A percentile compares a stretch with the other conserved stretches of the same genome.
These are phyloP conservation scores for Rhodotorula sp. DNA, from an alignment of 1,284 basidiomycete genomes.

Conservation along the genomic window DNA sequence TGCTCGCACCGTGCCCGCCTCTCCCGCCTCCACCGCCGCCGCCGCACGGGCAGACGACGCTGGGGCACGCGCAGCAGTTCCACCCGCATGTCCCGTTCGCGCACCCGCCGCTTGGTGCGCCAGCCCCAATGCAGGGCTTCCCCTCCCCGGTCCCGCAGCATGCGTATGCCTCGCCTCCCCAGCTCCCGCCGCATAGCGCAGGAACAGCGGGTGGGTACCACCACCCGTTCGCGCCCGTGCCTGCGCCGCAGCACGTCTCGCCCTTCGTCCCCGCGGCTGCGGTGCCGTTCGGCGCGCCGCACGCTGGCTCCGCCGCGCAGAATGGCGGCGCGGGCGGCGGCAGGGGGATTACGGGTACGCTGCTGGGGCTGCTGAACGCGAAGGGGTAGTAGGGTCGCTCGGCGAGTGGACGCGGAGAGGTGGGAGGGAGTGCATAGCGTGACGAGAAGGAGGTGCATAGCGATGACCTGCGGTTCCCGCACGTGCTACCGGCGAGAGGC, in stretches of 20 bases:
- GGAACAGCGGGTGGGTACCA: no score
- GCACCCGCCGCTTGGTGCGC: no score
- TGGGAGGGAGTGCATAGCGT: no score
- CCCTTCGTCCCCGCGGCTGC: neutral
- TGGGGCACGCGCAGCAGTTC: no score
- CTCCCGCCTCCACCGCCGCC: neutral
- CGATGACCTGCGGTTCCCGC: no score
- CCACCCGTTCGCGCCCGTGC: no score
- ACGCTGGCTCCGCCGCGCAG: neutral
- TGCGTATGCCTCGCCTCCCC: no score
- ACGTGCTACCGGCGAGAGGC: neutral
- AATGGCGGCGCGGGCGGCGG: neutral
- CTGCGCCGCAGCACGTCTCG: neutral
- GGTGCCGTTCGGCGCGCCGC: no score
- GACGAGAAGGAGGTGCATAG: neutral
- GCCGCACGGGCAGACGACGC: no score
- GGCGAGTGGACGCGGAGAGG: no score
- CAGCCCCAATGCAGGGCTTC: no score
- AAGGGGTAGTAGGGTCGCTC: neutral
- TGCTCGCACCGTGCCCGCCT: neutral
- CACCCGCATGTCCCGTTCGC: neutral
- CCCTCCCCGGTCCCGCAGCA: neutral
- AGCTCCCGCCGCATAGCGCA: no score
- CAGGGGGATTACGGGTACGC: slow-evolving; percentile 5
- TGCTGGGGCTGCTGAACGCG: slow-evolving; percentile 25